Conservation (phyloP, 2,329 filamentous ascomycete genomes). For the Plenodomus lindquistii region DNA sequence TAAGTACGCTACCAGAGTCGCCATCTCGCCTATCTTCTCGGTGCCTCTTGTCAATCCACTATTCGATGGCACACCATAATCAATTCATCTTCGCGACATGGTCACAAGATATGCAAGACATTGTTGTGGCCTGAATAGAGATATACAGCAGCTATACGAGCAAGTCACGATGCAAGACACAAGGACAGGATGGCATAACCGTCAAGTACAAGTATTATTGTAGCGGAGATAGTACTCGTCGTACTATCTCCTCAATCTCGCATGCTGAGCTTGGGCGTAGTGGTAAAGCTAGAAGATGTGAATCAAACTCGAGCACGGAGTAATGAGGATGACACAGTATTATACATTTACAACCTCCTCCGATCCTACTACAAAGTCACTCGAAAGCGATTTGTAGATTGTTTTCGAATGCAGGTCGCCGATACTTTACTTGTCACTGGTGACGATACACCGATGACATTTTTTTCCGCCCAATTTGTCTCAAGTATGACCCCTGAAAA, state of each 20-base stretch:
- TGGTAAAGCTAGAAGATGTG: background rate
- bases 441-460: conserved; percentile 34
- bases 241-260: no score
- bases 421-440: conserved; percentile 59
- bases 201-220: no score
- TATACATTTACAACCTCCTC: conserved; percentile 64
- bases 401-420: conserved; percentile 62
- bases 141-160: no score
- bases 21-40: background rate
- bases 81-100: background rate
- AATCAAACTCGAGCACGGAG: conserved; percentile 34
- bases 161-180: no score
- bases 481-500: conserved; percentile 5
- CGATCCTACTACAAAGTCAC: conserved; percentile 65
- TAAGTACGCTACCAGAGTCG: background rate
- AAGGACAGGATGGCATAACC: no score
- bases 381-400: conserved; percentile 65
- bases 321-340: conserved; percentile 41
- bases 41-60: background rate
- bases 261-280: no score
- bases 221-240: no score
- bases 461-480: conserved; percentile 11
- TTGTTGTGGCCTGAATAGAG: no score
- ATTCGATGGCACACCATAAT: background rate
- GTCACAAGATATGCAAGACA: no score